Evolutionary conservation across 345 rosid genomes (phyloP), one percentile per base, ranked within the genome.

Genomic region (Eutrema japonicum): DNA sequence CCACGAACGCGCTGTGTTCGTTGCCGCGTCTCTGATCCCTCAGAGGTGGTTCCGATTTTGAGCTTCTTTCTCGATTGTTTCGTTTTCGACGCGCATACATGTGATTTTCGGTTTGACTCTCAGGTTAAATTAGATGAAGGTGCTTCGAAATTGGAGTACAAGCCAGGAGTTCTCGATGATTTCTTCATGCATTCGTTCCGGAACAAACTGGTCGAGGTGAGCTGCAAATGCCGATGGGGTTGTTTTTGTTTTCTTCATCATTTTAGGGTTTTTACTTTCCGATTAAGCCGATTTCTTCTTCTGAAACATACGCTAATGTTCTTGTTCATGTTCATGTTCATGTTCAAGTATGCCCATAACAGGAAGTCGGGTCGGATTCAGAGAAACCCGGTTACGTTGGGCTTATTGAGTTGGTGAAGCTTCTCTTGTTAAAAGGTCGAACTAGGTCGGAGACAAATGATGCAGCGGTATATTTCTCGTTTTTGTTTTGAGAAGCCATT

Each of bases 341-440:
- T 57, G 75, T 54, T 77, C 60, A 77, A 77, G 80, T 56, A 66
- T 58, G 51, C 66, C 26, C 26, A 67, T 80, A 51, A 77, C 82
- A 94, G 98, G 98, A 89, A 82, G 91, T 89, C 43, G 97, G 98
- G 78, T 85, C 87, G 96, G 95, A 94, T 83, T 94, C 96, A 4
- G 84, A 87, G 77, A 89, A 83, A 83, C 88, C 89, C 22, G 97
- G 95, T 32, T 94, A 89, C 51, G 88, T 84, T 38, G 98, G 97
- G 8, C 77, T 94, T 70, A 91, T 91, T 10, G 91, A 91, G 73
- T 74, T 91, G 50, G 97, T 86, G 0, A 87, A 83, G 74, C 81
- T 85, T 47, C 87, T 94, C 43, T 69, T 87, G 91, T 72, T 82
- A 81, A 85, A 83, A 66, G 77, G 87, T 78, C 84, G 72, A 22